Conservation (phyloP, 371 early-diverging fungal genomes). For the Parasitella parasitica region DNA sequence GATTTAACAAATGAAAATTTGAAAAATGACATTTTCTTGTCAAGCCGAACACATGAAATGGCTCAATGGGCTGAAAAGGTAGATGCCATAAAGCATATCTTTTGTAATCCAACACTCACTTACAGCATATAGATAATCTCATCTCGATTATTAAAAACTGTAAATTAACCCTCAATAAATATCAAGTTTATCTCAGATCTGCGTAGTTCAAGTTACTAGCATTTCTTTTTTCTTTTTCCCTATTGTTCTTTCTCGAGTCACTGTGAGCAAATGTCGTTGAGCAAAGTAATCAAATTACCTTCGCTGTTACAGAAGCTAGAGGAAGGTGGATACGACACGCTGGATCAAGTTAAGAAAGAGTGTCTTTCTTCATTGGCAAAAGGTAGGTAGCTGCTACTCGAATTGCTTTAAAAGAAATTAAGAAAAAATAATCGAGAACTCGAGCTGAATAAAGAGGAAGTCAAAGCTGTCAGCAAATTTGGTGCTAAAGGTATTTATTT, state of each 20-base stretch:
- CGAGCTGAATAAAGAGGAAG: slow-evolving; percentile 10
- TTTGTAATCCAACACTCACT: no score
- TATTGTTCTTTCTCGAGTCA: no score
- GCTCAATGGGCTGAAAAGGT: not conserved
- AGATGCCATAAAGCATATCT: not conserved
- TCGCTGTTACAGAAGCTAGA: slow-evolving; percentile 22
- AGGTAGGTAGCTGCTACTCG: not conserved
- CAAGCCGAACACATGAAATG: not conserved
- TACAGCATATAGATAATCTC: no score
- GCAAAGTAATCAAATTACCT: not conserved
- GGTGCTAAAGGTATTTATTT: slow-evolving; percentile 3
- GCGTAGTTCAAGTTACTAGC: no score
- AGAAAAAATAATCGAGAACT: slow-evolving; percentile 1
- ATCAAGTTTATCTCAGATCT: no score
- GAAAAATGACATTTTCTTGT: not conserved
- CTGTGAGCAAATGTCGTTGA: not conserved
- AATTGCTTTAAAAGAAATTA: not conserved
- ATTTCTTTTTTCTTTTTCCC: no score
- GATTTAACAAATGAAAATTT: not conserved
- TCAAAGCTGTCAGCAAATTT: not conserved
- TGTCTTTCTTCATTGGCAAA: not conserved
- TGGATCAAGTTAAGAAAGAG: slow-evolving; percentile 13
- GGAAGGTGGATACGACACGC: slow-evolving; percentile 26
- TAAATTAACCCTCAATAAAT: no score
- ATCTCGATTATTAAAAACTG: no score